Base-by-base conservation (phyloP, 495 filamentous ascomycete genomes). In the Tuber microsphaerosporum region DNA sequence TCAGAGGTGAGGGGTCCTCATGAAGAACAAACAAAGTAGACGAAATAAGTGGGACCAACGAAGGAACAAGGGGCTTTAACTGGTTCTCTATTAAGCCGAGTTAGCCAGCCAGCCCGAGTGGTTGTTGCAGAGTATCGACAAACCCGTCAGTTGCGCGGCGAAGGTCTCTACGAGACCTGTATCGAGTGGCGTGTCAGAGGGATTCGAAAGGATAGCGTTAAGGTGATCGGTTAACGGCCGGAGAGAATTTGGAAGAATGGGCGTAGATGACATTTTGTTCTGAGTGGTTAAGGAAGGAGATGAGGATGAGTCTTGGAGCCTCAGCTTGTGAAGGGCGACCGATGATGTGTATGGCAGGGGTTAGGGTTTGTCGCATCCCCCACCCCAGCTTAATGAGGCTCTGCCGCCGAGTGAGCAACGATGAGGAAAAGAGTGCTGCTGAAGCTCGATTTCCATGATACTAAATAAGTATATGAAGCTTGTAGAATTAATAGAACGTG, bases 161-260 rank as follows among this genome's bases (percentile, higher is more conserved):
- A 79, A 81, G 42, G 80, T 76, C 41, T 81, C 79, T 8, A 81
- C 73, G 17, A 81, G 74, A 31, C 39, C 76, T 22, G 48, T 73
- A 45, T 81, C 74, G 31, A 81, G 79, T 34, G 74, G 73, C 20
- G 51, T 75, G 65, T 72, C 68, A 12, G 61, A 68, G 9, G 77
- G 76, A 34, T 71, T 73, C 2, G 61, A 75, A 43, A 79, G 76
- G 31, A 79, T 65, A 5, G 70, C 51, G 19, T 75, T 75, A 26
- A 79, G 77, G 42, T 79, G 71, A 16, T 56, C 65, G 16, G 39
- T 43, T 9, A 79, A 77, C n/a, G 77, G 41, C 19, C 70, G 76
- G 37, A 74, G 42, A 9, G 70, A 46, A 61, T 77, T 71, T 34
- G 41, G 41, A 42, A 69, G 69, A 37, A 34, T 65, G 26, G 12